phyloP scores from a whole-genome alignment of 2,329 filamentous ascomycete species.

The Fusarium foetens region DNA sequence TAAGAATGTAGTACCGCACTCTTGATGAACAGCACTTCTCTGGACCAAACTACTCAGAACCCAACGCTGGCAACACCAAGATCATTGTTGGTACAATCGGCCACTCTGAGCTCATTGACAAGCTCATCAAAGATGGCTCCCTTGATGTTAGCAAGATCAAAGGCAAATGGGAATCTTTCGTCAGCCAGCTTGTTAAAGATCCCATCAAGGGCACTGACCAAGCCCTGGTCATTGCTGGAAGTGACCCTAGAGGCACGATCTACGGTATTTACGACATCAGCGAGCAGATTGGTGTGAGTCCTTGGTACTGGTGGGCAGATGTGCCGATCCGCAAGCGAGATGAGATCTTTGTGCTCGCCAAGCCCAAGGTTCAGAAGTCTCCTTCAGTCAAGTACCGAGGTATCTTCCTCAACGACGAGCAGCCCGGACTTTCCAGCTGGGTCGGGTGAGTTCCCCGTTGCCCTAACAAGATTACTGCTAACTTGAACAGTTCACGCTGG shows the following conservation, averaged over 20 bases:
- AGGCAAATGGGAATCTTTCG: slow-evolving; percentile 77
- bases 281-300: slow-evolving; percentile 66
- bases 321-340: slow-evolving; percentile 59
- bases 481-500: slow-evolving; percentile 57
- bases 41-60: slow-evolving; percentile 57
- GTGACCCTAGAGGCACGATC: slow-evolving; percentile 68
- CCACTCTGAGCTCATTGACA: slow-evolving; percentile 67
- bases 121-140: neutral
- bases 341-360: slow-evolving; percentile 59
- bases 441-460: too few species aligned
- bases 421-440: slow-evolving; percentile 62
- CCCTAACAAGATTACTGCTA: too few species aligned
- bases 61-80: slow-evolving; percentile 58
- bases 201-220: slow-evolving; percentile 55
- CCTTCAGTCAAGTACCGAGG: slow-evolving; percentile 70
- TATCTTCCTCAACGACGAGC: slow-evolving; percentile 69
- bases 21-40: slow-evolving; percentile 35
- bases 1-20: slow-evolving; percentile 29
- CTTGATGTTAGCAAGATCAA: slow-evolving; percentile 62
- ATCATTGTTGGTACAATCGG: slow-evolving; percentile 77
- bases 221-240: slow-evolving; percentile 66
- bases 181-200: slow-evolving; percentile 63
- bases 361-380: slow-evolving; percentile 51
- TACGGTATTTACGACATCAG: slow-evolving; percentile 70
- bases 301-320: slow-evolving; percentile 70